Percentiles rank a stretch among this genome's conserved stretches.
Evolutionary conservation across 805 yeast species (phyloP).

Genomic region (Pichia nanzhaoensis): DNA sequence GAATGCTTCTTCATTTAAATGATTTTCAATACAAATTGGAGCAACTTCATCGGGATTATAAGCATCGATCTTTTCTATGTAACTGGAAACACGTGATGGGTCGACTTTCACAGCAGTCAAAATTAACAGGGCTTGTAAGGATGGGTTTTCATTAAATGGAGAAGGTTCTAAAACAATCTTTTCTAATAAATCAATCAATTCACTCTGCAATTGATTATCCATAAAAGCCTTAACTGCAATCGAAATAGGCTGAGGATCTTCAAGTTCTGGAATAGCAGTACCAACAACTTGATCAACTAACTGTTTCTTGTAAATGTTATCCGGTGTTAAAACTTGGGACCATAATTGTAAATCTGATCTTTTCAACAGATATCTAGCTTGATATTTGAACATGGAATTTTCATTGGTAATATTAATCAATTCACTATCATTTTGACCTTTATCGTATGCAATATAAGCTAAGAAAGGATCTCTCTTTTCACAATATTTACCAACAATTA

Average conservation of each 20-base stretch:
- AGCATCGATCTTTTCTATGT: slow-evolving; percentile 83
- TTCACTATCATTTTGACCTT: slow-evolving; percentile 88
- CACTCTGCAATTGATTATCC: slow-evolving; percentile 90
- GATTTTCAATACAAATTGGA: slow-evolving; percentile 82
- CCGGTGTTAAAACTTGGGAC: slow-evolving; percentile 68
- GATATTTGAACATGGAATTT: slow-evolving; percentile 96
- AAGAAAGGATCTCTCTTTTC: slow-evolving; percentile 98
- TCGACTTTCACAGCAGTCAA: slow-evolving; percentile 96
- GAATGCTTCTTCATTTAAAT: slow-evolving; percentile 87
- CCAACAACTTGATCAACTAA: slow-evolving; percentile 91
- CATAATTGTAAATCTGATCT: slow-evolving; percentile 85
- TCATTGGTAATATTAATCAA: slow-evolving; percentile 90
- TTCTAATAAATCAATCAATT: slow-evolving; percentile 89
- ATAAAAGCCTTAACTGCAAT: slow-evolving; percentile 91
- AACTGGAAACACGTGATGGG: slow-evolving; percentile 71
- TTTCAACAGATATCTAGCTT: slow-evolving; percentile 88
- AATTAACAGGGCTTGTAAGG: slow-evolving; percentile 86
- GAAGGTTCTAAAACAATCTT: slow-evolving; percentile 96
- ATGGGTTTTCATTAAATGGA: slow-evolving; percentile 91
- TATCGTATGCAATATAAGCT: slow-evolving; percentile 95
- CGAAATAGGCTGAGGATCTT: slow-evolving; percentile 89
- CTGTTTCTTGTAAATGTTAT: slow-evolving; percentile 82
- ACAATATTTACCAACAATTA: slow-evolving; percentile 95
- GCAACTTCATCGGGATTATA: slow-evolving; percentile 94
- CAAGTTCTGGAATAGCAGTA: slow-evolving; percentile 91